Base-by-base conservation (phyloP, 768 basidiomycete genomes). In the Boletellus ananas region DNA sequence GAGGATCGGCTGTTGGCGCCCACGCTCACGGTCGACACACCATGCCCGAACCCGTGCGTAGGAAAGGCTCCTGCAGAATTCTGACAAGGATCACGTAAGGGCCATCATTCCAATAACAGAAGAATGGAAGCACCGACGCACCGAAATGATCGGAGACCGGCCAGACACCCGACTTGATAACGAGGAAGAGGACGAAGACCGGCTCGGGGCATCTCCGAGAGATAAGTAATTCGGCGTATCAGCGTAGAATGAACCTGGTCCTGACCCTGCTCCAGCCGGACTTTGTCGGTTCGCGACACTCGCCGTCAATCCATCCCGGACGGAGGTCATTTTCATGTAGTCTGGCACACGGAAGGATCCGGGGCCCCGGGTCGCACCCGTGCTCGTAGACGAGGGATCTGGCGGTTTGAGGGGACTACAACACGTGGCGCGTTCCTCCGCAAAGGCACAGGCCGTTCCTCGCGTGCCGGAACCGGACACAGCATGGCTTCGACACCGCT, bases 341-440 rank as follows among this genome's bases (percentile, higher is more conserved):
- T 67, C 66, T 1, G 66, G 66, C 16, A 69, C 43, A 31, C 66
- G 66, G 12, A 58, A 48, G 2, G 65, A 53, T 29, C 52, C 50
- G n/a, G 49, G 37, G 9, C 61, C 61, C 31, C 55, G 51, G 13
- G 55, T 12, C 4, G 39, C 33, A 20, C 4, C 56, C n/a, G 50
- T 6, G 31, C 36, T 50, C 16, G 49, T 21, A 6, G 55, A 18
- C 43, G 57, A 16, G n/a, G 51, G 45, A 12, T 58, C 58, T 6
- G 45, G 39, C 17, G 50, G 18, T 47, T 59, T 59, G 36, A 50
- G 31, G 9, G 49, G 6, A 21, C 25, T 45, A n/a, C 54, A 56
- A 35, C 55, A 56, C 0, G 61, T 34, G 7, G 54, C 64, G n/a
- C 70, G 54, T 49, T 75, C 74, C 11, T 73, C 70, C 0, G 70